Conservation (phyloP, 2,329 filamentous ascomycete genomes). For the Lasiodiplodia citricola region DNA sequence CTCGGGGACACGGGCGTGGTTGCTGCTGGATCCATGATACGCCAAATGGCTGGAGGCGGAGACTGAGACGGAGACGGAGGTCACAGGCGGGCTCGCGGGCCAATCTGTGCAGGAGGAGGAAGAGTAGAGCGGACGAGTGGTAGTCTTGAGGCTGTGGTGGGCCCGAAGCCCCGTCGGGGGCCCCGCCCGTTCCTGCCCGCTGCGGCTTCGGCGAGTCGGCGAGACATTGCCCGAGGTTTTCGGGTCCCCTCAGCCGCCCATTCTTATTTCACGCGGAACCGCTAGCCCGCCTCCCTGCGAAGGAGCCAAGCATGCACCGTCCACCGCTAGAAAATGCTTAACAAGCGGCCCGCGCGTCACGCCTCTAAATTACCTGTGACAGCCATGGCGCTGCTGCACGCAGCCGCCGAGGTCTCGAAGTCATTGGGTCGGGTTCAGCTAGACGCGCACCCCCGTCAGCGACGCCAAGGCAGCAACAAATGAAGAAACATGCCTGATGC, state of each 20-base stretch:
- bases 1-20: neutral
- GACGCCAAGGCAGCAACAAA: neutral
- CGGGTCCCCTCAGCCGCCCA: slow-evolving; percentile 3
- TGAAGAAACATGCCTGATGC: neutral
- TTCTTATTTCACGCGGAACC: neutral
- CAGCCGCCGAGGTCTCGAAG: neutral
- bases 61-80: neutral
- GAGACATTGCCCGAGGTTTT: neutral
- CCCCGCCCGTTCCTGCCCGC: neutral
- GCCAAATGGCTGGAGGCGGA: neutral
- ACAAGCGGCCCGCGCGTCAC: neutral
- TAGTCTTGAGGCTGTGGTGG: neutral
- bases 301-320: neutral
- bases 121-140: neutral
- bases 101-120: neutral
- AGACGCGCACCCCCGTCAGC: neutral
- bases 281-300: neutral
- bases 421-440: neutral
- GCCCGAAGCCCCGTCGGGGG: slow-evolving; percentile 10
- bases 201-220: slow-evolving; percentile 10
- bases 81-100: neutral
- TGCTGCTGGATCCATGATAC: neutral
- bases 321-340: neutral
- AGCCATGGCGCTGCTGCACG: neutral
- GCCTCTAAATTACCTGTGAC: neutral